Conservation (phyloP, 768 basidiomycete genomes). For the Sarcodon aspratus region DNA sequence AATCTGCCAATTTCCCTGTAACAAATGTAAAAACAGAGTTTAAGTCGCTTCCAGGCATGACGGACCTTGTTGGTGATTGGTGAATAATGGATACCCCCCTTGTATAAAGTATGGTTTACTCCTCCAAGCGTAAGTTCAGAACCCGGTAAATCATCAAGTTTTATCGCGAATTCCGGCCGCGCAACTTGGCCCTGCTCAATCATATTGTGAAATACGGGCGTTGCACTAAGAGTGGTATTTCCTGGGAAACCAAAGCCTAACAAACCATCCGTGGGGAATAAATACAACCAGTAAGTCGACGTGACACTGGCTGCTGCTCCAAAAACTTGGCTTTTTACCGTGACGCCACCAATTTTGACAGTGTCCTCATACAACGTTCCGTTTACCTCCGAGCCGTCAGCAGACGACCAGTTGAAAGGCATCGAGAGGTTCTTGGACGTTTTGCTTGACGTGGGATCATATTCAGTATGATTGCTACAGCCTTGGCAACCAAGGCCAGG, state of each 20-base stretch:
- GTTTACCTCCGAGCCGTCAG: no score
- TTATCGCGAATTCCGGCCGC: constrained; percentile 25
- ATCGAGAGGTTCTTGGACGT: no score
- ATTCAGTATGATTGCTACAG: no score
- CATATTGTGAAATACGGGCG: constrained; percentile 19
- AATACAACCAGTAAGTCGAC: no score
- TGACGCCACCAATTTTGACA: no score
- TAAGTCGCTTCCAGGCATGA: background rate
- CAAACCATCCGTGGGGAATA: constrained; percentile 13
- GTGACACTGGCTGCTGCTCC: no score
- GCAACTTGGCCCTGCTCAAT: constrained; percentile 9
- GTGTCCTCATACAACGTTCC: no score
- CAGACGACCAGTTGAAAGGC: no score
- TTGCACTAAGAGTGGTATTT: constrained; percentile 13
- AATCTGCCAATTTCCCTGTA: constrained; percentile 25
- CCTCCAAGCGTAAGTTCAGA: constrained; percentile 31
- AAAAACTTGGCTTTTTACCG: no score
- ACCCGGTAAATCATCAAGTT: constrained; percentile 19
- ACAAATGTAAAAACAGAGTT: background rate
- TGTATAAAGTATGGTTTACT: constrained; percentile 24
- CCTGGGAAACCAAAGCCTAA: constrained; percentile 20
- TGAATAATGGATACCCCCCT: constrained; percentile 23
- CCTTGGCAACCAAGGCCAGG: no score
- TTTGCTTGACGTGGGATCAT: no score
- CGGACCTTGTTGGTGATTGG: constrained; percentile 15